phyloP scores from a whole-genome alignment of 192 early-diverging fungal genomes.

The Linnemannia hyalina region DNA sequence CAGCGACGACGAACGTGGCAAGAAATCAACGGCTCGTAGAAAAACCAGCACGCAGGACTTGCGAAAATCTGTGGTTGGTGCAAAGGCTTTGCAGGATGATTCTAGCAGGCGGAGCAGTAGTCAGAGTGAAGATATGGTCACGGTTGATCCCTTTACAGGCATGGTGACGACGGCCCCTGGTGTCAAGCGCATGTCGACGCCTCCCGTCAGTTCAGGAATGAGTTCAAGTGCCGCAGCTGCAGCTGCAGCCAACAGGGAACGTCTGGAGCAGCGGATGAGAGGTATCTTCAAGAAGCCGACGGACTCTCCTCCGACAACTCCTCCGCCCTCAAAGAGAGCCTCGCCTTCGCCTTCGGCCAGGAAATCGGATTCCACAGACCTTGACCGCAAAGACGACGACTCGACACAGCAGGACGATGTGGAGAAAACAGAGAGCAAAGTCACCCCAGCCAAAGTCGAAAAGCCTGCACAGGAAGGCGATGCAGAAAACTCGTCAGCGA shows the following conservation, averaged over 20 bases:
- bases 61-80: not conserved
- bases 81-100: not conserved
- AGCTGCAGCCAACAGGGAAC: conserved; percentile 50
- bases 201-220: conserved; percentile 10
- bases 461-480: not conserved
- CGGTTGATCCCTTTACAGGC: conserved; percentile 65
- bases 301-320: conserved; percentile 28
- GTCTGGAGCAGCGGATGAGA: conserved; percentile 65
- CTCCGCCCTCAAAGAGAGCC: conserved; percentile 20
- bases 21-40: too few relatives aligned
- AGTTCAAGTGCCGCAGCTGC: conserved; percentile 17
- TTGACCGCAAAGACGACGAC: conserved; percentile 3
- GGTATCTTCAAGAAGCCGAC: conserved; percentile 30
- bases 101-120: not conserved
- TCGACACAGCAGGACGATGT: not conserved
- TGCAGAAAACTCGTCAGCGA: not conserved
- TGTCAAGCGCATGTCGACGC: conserved; percentile 38
- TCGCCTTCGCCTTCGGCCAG: conserved; percentile 19
- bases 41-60: not conserved
- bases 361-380: conserved; percentile 5
- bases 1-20: too few relatives aligned
- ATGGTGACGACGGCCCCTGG: conserved; percentile 60
- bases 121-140: conserved; percentile 14
- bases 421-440: not conserved
- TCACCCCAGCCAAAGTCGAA: not conserved